Conservation (phyloP, 768 basidiomycete genomes). For the Agaricus sinodeliciosus region DNA sequence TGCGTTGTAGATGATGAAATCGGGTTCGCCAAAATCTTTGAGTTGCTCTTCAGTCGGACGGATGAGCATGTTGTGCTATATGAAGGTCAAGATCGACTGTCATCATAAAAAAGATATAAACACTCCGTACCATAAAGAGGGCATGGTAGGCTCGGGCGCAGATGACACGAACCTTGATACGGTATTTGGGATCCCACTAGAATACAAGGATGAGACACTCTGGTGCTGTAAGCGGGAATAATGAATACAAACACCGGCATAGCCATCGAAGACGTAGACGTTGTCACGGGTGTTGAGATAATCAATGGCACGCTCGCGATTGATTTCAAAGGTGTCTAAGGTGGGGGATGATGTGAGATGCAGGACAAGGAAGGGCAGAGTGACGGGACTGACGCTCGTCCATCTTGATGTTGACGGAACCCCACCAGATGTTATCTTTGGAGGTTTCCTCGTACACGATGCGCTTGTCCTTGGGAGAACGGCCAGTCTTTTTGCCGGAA, state of each 20-base stretch:
- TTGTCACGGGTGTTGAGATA: slow-evolving; percentile 98
- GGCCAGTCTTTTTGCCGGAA: slow-evolving; percentile 98
- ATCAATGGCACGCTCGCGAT: slow-evolving; percentile 97
- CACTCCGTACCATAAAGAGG: slow-evolving; percentile 82
- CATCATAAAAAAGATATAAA: slow-evolving; percentile 12
- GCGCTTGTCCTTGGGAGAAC: slow-evolving; percentile 98
- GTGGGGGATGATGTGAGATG: slow-evolving; percentile 6
- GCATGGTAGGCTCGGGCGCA: slow-evolving; percentile 98
- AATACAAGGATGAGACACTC: slow-evolving; percentile 9
- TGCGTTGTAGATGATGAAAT: slow-evolving; percentile 99
- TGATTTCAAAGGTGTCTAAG: slow-evolving; percentile 97
- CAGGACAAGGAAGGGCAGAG: neutral
- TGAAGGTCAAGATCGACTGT: slow-evolving; percentile 9
- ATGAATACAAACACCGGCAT: slow-evolving; percentile 60
- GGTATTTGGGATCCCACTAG: slow-evolving; percentile 97
- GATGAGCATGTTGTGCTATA: slow-evolving; percentile 97
- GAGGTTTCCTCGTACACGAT: slow-evolving; percentile 96
- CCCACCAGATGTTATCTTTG: slow-evolving; percentile 99
- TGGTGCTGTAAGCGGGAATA: neutral
- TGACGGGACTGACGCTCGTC: slow-evolving; percentile 67
- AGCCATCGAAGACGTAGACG: slow-evolving; percentile 97
- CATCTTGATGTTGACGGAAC: slow-evolving; percentile 98
- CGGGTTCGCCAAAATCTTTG: slow-evolving; percentile 91
- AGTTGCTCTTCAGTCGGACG: slow-evolving; percentile 95
- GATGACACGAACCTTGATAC: slow-evolving; percentile 99